Conservation (phyloP, 169 alveolate species). For the Eimeria brunetti region DNA sequence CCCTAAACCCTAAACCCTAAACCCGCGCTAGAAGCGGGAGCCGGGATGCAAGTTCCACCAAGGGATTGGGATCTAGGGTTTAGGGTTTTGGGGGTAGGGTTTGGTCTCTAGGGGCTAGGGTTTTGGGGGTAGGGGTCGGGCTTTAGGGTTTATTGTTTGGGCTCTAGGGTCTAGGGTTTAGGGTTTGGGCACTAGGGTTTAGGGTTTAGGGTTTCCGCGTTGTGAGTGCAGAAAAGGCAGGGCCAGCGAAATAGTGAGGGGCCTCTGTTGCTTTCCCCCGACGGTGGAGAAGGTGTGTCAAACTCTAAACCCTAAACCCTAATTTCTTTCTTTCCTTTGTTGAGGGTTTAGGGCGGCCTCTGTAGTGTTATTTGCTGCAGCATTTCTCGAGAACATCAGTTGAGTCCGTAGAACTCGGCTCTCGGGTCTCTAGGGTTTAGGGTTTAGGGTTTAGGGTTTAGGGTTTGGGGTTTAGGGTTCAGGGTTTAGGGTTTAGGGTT, state of each 20-base stretch:
- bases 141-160: neutral
- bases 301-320: slow-evolving; percentile 16
- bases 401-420: too few relatives aligned
- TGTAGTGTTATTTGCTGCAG: neutral
- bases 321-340: too few relatives aligned
- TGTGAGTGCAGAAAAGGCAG: neutral
- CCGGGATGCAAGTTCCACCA: neutral
- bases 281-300: neutral
- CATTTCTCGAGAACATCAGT: too few relatives aligned
- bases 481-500: neutral
- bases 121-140: too few relatives aligned
- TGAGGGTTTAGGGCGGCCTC: too few relatives aligned
- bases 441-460: slow-evolving; percentile 29
- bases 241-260: neutral
- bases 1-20: slow-evolving; percentile 5
- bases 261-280: neutral
- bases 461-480: neutral
- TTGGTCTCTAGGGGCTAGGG: too few relatives aligned
- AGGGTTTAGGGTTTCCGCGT: neutral
- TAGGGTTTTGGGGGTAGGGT: too few relatives aligned
- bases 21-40: slow-evolving; percentile 10
- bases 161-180: neutral
- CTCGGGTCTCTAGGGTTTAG: neutral
- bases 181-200: neutral
- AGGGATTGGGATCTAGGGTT: neutral